Percentiles rank a stretch among this genome's conserved stretches.
These are phyloP conservation scores for Protomyces lactucae-debilis DNA, from an alignment of 1,139 yeast genomes.

Conservation along the genomic window DNA sequence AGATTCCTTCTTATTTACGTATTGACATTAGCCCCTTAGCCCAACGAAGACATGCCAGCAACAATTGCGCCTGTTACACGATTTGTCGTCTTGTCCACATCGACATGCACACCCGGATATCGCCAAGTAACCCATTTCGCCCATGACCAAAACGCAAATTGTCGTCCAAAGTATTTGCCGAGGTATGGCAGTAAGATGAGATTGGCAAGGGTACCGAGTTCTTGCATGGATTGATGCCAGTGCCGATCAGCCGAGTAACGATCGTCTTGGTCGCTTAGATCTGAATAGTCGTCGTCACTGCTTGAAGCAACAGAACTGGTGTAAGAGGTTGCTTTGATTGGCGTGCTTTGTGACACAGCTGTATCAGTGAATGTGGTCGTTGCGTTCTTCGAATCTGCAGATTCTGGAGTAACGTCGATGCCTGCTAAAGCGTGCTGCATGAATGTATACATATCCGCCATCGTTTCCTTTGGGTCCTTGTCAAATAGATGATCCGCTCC, in stretches of 20 bases:
- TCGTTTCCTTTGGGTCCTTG: not conserved
- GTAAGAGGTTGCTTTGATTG: not conserved
- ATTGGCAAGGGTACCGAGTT: slow-evolving; percentile 7
- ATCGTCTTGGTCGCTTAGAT: not conserved
- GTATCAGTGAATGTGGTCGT: not conserved
- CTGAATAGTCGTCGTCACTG: not conserved
- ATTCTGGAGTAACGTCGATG: not conserved
- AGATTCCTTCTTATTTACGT: not conserved
- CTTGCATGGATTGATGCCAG: slow-evolving; percentile 17
- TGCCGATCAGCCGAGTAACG: slow-evolving; percentile 10
- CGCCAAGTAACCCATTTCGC: slow-evolving; percentile 13
- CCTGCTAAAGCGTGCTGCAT: not conserved
- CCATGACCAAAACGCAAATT: slow-evolving; percentile 26
- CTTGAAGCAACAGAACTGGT: not conserved
- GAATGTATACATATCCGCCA: slow-evolving; percentile 9
- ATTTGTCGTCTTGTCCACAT: slow-evolving; percentile 1
- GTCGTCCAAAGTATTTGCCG: slow-evolving; percentile 26
- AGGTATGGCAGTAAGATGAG: slow-evolving; percentile 17
- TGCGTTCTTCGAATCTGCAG: not conserved
- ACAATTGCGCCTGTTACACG: not conserved
- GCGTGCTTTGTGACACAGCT: not conserved
- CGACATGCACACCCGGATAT: not conserved
- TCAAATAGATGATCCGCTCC: slow-evolving; percentile 12
- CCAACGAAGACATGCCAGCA: not conserved
- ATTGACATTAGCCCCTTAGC: not conserved